Evolutionary conservation across 1,139 yeast genomes (phyloP).

Genomic region (Scheffersomyces titani): DNA sequence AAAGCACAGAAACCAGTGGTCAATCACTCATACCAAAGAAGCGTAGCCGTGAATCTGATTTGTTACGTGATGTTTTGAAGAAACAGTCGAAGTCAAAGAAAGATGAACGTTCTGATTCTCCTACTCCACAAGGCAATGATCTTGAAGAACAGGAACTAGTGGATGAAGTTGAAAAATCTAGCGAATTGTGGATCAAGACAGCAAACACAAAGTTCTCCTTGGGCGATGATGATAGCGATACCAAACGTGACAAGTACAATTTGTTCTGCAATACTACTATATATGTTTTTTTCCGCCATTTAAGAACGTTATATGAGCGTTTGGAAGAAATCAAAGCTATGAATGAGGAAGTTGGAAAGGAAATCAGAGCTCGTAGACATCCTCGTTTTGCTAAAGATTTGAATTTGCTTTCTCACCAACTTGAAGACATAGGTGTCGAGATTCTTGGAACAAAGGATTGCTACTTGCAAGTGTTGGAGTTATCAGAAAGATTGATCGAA

Average conservation of each 20-base stretch:
- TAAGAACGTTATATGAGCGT: conserved; percentile 80
- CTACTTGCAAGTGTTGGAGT: conserved; percentile 70
- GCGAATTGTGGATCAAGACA: conserved; percentile 66
- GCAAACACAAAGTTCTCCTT: conserved; percentile 36
- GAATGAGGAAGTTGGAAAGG: conserved; percentile 69
- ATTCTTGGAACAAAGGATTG: conserved; percentile 70
- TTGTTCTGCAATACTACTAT: conserved; percentile 89
- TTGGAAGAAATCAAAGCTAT: conserved; percentile 71
- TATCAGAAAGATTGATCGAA: conserved; percentile 78
- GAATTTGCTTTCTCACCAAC: conserved; percentile 77
- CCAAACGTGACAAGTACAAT: conserved; percentile 57
- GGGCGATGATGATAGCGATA: conserved; percentile 20
- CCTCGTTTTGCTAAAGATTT: conserved; percentile 90
- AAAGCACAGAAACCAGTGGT: conserved; percentile 8
- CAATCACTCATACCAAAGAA: conserved; percentile 31
- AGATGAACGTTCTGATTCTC: conserved; percentile 37
- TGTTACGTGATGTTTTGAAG: conserved; percentile 74
- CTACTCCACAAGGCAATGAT: conserved; percentile 30
- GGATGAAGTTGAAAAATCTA: conserved; percentile 58
- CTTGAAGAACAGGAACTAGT: conserved; percentile 34
- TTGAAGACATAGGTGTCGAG: conserved; percentile 77
- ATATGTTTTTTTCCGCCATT: conserved; percentile 86
- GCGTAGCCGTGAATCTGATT: conserved; percentile 64
- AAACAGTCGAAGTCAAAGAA: conserved; percentile 55
- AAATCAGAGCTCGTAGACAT: conserved; percentile 61